These are phyloP conservation scores for Arctostaphylos glauca DNA, from an alignment of 148 eudicot genomes.

Conservation along the genomic window DNA sequence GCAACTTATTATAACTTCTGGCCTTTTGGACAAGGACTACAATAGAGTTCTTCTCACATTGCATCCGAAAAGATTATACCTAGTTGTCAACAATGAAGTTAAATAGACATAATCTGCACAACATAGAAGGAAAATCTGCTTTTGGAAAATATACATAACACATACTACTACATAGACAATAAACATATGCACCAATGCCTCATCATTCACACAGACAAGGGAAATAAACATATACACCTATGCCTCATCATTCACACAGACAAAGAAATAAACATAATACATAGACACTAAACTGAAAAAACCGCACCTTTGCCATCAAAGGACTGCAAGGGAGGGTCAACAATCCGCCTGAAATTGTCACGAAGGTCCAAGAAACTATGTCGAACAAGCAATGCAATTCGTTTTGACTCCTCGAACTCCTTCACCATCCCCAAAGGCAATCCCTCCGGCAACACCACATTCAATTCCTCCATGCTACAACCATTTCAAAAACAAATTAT, in stretches of 20 bases:
- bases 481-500: background rate
- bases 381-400: conserved; percentile 65
- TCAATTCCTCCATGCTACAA: conserved; percentile 56
- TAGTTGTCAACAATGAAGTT: background rate
- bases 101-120: background rate
- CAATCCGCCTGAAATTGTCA: conserved; percentile 81
- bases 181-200: too few relatives aligned
- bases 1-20: background rate
- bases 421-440: conserved; percentile 74
- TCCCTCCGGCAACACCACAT: conserved; percentile 74
- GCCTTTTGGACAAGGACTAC: background rate
- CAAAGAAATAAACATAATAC: too few relatives aligned
- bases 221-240: too few relatives aligned
- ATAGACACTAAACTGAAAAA: background rate
- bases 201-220: too few relatives aligned
- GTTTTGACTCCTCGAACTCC: conserved; percentile 79
- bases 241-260: too few relatives aligned
- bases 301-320: conserved; percentile 43
- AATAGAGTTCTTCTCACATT: background rate
- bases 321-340: conserved; percentile 68
- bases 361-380: conserved; percentile 86
- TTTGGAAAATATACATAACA: background rate
- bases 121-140: background rate
- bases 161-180: too few relatives aligned
- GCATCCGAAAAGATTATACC: background rate